Evolutionary conservation across 345 rosid genomes (phyloP).

Genomic region (Conringia planisiliqua): DNA sequence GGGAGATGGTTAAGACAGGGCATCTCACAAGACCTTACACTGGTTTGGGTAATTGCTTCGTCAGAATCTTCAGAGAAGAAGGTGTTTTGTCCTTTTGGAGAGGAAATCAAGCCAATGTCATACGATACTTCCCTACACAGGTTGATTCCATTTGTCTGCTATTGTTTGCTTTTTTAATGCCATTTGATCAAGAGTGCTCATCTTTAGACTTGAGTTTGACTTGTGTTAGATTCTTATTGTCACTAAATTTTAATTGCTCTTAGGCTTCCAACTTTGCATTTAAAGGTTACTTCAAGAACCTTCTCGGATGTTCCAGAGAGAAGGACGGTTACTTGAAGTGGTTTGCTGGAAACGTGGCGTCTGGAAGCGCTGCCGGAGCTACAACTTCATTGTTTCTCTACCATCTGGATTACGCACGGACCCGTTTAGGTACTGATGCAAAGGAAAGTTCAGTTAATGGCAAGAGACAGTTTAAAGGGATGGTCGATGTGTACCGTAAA

Average conservation of each 20-base stretch:
- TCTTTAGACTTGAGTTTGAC: neutral
- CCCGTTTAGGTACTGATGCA: conserved; percentile 83
- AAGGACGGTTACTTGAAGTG: conserved; percentile 77
- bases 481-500: conserved; percentile 74
- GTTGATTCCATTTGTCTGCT: conserved; percentile 25
- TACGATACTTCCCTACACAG: conserved; percentile 93
- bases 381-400: conserved; percentile 75
- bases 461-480: conserved; percentile 71
- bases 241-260: conserved; percentile 53
- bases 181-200: neutral
- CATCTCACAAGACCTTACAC: conserved; percentile 62
- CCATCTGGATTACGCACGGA: conserved; percentile 88
- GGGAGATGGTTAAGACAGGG: conserved; percentile 80
- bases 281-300: conserved; percentile 85
- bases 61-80: conserved; percentile 74
- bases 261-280: conserved; percentile 99
- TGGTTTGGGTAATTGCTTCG: conserved; percentile 67
- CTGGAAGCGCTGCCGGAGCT: conserved; percentile 99
- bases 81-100: conserved; percentile 88
- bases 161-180: neutral
- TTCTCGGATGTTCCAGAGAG: conserved; percentile 77
- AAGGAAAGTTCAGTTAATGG: conserved; percentile 52
- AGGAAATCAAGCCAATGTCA: conserved; percentile 89
- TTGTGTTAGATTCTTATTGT: conserved; percentile 15
- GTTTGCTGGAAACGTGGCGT: conserved; percentile 86